Evolutionary conservation across 805 yeast genomes (phyloP).

Genomic region (Scheffersomyces lignosus): DNA sequence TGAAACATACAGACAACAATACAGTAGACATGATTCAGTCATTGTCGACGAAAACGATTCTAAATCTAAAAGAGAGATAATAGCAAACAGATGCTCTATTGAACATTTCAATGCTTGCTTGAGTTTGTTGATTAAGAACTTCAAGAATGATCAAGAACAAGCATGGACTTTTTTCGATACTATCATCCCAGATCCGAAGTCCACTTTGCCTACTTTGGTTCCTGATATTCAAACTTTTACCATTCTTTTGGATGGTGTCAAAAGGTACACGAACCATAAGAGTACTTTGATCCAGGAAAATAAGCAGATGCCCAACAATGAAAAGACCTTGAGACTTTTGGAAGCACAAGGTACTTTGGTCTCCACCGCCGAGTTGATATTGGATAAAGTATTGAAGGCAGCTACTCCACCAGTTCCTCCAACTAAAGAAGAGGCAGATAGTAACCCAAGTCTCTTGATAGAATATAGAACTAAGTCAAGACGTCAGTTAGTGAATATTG

Average conservation of each 20-base stretch:
- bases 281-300: slow-evolving; percentile 14
- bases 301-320: slow-evolving; percentile 13
- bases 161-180: slow-evolving; percentile 40
- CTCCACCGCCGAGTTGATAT: slow-evolving; percentile 25
- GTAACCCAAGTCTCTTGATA: slow-evolving; percentile 17
- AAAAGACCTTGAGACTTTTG: slow-evolving; percentile 22
- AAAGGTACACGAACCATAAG: slow-evolving; percentile 15
- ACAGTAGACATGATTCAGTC: slow-evolving; percentile 23
- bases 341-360: slow-evolving; percentile 29
- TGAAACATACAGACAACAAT: slow-evolving; percentile 10
- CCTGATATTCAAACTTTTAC: slow-evolving; percentile 41
- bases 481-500: slow-evolving; percentile 27
- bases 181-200: slow-evolving; percentile 17
- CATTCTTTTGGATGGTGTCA: slow-evolving; percentile 37
- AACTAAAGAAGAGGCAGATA: slow-evolving; percentile 22
- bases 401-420: slow-evolving; percentile 40
- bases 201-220: slow-evolving; percentile 11
- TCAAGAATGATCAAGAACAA: slow-evolving; percentile 25
- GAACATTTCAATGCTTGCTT: slow-evolving; percentile 41
- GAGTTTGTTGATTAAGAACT: slow-evolving; percentile 35
- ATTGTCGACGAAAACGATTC: slow-evolving; percentile 15
- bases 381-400: slow-evolving; percentile 22
- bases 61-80: slow-evolving; percentile 3
- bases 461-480: slow-evolving; percentile 16
- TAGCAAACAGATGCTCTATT: slow-evolving; percentile 15